Percentiles rank a stretch among this genome's conserved stretches.
phyloP scores from a whole-genome alignment of 768 basidiomycete species.

The Albatrellus ellisii region DNA sequence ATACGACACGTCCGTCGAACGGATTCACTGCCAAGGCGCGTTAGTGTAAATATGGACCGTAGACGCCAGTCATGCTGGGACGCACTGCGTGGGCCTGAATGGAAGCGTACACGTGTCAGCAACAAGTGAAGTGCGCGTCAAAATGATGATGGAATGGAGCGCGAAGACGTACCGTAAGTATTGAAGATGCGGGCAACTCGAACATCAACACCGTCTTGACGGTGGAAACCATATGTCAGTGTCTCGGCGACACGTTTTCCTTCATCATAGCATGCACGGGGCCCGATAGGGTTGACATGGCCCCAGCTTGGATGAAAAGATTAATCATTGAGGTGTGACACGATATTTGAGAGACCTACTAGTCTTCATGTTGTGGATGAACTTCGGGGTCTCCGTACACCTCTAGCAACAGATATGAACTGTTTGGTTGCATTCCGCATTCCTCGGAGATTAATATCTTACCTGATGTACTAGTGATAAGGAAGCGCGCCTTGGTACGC shows the following conservation, averaged over 20 bases:
- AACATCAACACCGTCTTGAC: slow-evolving; percentile 91
- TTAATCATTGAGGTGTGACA: slow-evolving; percentile 3
- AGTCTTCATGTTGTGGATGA: slow-evolving; percentile 93
- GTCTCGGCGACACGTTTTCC: slow-evolving; percentile 99
- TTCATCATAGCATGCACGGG: slow-evolving; percentile 99
- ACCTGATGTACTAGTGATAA: slow-evolving; percentile 94
- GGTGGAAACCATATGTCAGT: slow-evolving; percentile 88
- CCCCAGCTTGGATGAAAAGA: slow-evolving; percentile 64
- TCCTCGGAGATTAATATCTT: slow-evolving; percentile 14
- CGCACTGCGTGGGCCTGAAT: slow-evolving; percentile 52
- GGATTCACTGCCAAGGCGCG: slow-evolving; percentile 63
- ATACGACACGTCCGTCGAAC: slow-evolving; percentile 92
- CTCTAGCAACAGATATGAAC: slow-evolving; percentile 33
- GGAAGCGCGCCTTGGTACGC: slow-evolving; percentile 92
- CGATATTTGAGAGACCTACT: slow-evolving; percentile 36
- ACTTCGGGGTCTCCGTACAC: slow-evolving; percentile 98
- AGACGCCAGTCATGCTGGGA: slow-evolving; percentile 8
- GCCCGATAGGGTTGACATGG: slow-evolving; percentile 96
- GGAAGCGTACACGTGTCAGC: background rate
- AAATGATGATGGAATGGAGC: background rate
- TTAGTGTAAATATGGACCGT: slow-evolving; percentile 5
- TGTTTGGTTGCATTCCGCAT: background rate
- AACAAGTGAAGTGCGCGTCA: background rate
- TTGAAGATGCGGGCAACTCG: slow-evolving; percentile 99
- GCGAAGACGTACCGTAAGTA: slow-evolving; percentile 50